Evolutionary conservation across 768 basidiomycete species (phyloP).

Genomic region (Trichaptum fuscoviolaceum): DNA sequence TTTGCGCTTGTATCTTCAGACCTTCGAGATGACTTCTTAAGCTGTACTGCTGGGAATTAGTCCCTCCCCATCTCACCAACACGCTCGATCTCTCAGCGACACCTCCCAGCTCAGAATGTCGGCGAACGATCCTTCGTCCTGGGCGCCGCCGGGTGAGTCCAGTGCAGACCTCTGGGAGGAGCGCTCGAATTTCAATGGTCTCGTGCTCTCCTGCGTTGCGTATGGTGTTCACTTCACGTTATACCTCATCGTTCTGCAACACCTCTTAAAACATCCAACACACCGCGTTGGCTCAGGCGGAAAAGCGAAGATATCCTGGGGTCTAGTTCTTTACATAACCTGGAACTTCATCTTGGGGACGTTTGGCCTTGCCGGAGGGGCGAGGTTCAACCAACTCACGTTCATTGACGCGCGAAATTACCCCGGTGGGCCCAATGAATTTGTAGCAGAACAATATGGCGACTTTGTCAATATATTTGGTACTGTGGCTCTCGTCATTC

Average conservation of each 20-base stretch:
- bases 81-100: background rate
- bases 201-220: constrained; percentile 18
- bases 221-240: constrained; percentile 15
- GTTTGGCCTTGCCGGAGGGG: constrained; percentile 15
- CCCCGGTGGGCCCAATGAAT: constrained; percentile 18
- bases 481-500: constrained; percentile 23
- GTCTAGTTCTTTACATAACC: background rate
- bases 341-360: constrained; percentile 15
- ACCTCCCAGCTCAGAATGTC: background rate
- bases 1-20: background rate
- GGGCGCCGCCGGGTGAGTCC: background rate
- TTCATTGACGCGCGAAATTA: constrained; percentile 19
- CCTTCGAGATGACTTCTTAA: background rate
- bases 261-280: constrained; percentile 12
- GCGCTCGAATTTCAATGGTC: constrained; percentile 18
- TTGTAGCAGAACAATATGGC: constrained; percentile 6
- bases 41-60: background rate
- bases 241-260: constrained; percentile 15
- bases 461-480: constrained; percentile 13
- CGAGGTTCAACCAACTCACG: constrained; percentile 13
- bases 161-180: constrained; percentile 16
- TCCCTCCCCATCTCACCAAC: background rate
- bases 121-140: background rate
- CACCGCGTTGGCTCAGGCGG: background rate
- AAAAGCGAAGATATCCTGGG: background rate